phyloP scores from a whole-genome alignment of 768 basidiomycete genomes.

The Amanita rimosa region DNA sequence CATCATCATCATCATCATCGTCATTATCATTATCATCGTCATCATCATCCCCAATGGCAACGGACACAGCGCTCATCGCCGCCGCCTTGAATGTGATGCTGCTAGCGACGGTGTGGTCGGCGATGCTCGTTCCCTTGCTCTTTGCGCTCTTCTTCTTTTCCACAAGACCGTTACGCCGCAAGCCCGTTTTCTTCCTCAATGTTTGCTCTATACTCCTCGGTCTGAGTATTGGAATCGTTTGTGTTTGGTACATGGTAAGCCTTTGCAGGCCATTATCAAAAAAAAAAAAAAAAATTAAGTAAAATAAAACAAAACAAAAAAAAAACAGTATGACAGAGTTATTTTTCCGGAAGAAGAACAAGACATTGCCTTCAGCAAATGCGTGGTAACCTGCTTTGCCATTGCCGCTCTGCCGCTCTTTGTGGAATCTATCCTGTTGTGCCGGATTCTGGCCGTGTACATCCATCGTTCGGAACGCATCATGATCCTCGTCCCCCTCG shows the following conservation, averaged over 20 bases:
- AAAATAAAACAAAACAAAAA: neutral
- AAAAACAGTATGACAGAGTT: neutral
- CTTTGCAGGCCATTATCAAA: no score
- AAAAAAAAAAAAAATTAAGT: no score
- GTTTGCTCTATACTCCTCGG: neutral
- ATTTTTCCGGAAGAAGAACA: neutral
- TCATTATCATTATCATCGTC: no score
- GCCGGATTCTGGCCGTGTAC: neutral
- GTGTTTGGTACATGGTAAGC: neutral
- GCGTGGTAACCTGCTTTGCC: neutral
- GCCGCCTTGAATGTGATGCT: neutral
- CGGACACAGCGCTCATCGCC: no score
- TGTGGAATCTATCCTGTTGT: neutral
- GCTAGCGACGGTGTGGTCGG: neutral
- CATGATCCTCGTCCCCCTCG: neutral
- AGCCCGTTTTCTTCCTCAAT: neutral
- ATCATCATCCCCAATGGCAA: no score
- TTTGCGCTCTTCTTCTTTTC: constrained; percentile 2
- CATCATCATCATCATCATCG: no score
- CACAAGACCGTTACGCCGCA: neutral
- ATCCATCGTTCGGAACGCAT: neutral
- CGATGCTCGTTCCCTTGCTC: constrained; percentile 1
- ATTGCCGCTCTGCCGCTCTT: neutral
- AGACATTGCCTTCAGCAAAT: neutral
- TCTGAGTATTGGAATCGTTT: neutral